Evolutionary conservation across 2,329 filamentous ascomycete species (phyloP).

Genomic region (Trichoderma atrobrunneum): DNA sequence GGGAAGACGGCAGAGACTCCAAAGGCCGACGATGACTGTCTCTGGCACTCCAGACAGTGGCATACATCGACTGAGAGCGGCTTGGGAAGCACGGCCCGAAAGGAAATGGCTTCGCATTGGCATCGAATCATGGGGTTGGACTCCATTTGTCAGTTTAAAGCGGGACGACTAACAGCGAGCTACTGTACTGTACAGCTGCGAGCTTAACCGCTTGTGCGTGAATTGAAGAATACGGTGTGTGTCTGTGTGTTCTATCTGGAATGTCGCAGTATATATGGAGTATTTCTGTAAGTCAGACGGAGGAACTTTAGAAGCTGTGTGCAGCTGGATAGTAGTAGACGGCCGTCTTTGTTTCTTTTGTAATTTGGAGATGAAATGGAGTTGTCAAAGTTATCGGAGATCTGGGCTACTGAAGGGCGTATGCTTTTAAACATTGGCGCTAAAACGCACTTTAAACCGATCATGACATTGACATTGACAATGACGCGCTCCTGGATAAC

Average conservation of each 20-base stretch:
- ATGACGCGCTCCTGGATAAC: neutral
- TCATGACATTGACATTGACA: neutral
- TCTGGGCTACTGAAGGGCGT: neutral
- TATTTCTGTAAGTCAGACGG: neutral
- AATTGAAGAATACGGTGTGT: neutral
- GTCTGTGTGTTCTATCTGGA: neutral
- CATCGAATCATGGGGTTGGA: slow-evolving; percentile 32
- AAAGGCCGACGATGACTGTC: slow-evolving; percentile 45
- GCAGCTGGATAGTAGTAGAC: neutral
- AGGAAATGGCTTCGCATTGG: slow-evolving; percentile 40
- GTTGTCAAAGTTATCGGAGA: neutral
- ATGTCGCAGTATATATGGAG: neutral
- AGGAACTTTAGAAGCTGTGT: neutral
- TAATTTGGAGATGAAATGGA: neutral
- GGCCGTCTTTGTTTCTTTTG: neutral
- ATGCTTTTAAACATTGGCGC: slow-evolving; percentile 2
- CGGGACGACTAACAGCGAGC: neutral
- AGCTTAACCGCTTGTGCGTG: neutral
- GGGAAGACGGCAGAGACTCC: slow-evolving; percentile 45
- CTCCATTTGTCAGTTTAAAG: neutral
- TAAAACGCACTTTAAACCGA: neutral
- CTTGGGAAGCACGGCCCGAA: slow-evolving; percentile 35
- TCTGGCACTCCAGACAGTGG: slow-evolving; percentile 47
- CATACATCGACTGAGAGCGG: slow-evolving; percentile 42
- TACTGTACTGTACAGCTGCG: neutral